These are phyloP conservation scores for Sporisorium reilianum DNA, from an alignment of 1,284 basidiomycete species.

Conservation along the genomic window DNA sequence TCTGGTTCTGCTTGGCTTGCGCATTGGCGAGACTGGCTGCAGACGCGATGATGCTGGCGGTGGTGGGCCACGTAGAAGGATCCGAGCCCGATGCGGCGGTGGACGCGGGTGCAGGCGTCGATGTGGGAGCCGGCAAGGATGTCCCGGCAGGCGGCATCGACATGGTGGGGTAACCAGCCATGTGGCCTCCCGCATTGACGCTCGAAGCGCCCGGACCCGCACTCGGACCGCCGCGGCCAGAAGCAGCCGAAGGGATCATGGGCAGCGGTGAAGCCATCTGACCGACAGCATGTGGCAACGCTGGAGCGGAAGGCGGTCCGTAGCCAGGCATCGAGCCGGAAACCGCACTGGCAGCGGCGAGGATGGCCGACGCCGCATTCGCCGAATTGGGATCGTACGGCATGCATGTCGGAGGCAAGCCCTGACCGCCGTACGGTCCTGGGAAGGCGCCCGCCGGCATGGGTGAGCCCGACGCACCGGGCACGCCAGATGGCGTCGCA, in stretches of 20 bases:
- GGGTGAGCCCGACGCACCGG: slow-evolving; percentile 6
- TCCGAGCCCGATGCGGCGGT: slow-evolving; percentile 22
- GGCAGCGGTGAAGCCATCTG: slow-evolving; percentile 33
- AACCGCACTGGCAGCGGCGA: slow-evolving; percentile 44
- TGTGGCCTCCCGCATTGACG: background rate
- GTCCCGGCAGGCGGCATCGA: slow-evolving; percentile 17
- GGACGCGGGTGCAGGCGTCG: slow-evolving; percentile 11
- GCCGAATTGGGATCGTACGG: slow-evolving; percentile 34
- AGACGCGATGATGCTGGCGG: slow-evolving; percentile 48
- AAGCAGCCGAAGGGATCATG: slow-evolving; percentile 29
- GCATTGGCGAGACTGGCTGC: slow-evolving; percentile 46
- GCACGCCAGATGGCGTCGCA: background rate
- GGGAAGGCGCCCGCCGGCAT: slow-evolving; percentile 17
- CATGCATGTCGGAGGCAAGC: slow-evolving; percentile 3
- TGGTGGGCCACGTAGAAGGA: slow-evolving; percentile 35
- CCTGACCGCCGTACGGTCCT: slow-evolving; percentile 2
- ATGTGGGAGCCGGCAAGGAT: slow-evolving; percentile 14
- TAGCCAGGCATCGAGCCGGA: slow-evolving; percentile 43
- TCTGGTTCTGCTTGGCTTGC: slow-evolving; percentile 31
- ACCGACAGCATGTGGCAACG: slow-evolving; percentile 28
- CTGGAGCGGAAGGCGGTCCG: slow-evolving; percentile 12
- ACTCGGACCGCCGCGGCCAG: slow-evolving; percentile 9
- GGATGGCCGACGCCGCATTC: slow-evolving; percentile 43
- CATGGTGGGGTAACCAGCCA: slow-evolving; percentile 2
- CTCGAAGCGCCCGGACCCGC: slow-evolving; percentile 2